Conservation (phyloP, 192 early-diverging fungal species). For the Podila clonocystis region DNA sequence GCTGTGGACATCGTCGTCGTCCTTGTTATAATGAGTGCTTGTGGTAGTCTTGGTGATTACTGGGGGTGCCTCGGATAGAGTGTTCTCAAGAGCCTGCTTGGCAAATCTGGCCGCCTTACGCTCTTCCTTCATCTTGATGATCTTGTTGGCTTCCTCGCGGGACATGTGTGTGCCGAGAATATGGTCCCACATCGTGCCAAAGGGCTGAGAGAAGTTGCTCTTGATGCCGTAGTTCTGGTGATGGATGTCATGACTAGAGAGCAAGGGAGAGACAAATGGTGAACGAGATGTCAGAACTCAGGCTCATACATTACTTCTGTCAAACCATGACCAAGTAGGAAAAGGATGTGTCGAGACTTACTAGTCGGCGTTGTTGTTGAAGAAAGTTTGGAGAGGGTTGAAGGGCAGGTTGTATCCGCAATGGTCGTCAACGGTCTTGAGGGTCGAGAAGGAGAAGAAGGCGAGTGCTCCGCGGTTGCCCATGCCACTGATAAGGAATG, state of each 20-base stretch:
- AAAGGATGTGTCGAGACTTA: slow-evolving; percentile 63
- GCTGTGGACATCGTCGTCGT: slow-evolving; percentile 36
- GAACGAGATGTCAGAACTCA: background rate
- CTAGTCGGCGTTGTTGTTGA: slow-evolving; percentile 78
- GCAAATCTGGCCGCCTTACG: slow-evolving; percentile 46
- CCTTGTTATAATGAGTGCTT: slow-evolving; percentile 7
- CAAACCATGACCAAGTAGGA: background rate
- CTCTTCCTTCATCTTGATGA: slow-evolving; percentile 51
- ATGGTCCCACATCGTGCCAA: slow-evolving; percentile 84
- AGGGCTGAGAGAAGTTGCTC: slow-evolving; percentile 76
- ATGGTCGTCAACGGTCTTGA: slow-evolving; percentile 89
- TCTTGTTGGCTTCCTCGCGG: slow-evolving; percentile 48
- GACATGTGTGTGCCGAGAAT: slow-evolving; percentile 72
- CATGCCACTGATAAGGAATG: slow-evolving; percentile 73
- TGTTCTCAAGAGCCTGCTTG: background rate
- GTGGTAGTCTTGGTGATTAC: slow-evolving; percentile 8
- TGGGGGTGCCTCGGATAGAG: background rate
- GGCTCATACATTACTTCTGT: too few relatives aligned
- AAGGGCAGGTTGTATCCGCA: slow-evolving; percentile 83
- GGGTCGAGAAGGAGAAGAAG: slow-evolving; percentile 80
- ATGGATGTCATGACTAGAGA: slow-evolving; percentile 68
- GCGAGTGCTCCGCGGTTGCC: slow-evolving; percentile 70
- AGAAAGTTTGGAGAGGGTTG: slow-evolving; percentile 74
- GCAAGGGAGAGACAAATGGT: slow-evolving; percentile 36
- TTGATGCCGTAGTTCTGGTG: slow-evolving; percentile 68